Percentiles rank a stretch among this genome's conserved stretches.
Evolutionary conservation across 371 early-diverging fungal species (phyloP).

Genomic region (Blakeslea trispora): DNA sequence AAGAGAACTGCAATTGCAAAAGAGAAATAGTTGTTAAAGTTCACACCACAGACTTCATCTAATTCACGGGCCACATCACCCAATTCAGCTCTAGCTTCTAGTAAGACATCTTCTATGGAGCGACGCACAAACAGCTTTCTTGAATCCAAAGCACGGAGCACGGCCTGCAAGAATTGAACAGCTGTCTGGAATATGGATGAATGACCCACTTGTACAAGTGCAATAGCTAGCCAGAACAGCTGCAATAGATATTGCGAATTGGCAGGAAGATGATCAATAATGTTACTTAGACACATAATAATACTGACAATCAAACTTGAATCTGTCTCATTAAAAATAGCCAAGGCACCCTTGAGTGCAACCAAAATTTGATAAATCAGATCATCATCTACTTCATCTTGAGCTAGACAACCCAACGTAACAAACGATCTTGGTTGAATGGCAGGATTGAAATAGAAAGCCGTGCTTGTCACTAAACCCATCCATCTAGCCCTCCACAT

Average conservation of each 20-base stretch:
- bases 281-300: constrained; percentile 84
- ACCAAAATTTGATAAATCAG: constrained; percentile 87
- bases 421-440: constrained; percentile 94
- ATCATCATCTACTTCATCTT: constrained; percentile 86
- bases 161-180: constrained; percentile 67
- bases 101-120: constrained; percentile 66
- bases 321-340: constrained; percentile 80
- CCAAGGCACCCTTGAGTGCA: constrained; percentile 81
- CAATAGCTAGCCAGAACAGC: constrained; percentile 89
- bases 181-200: constrained; percentile 76
- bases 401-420: constrained; percentile 87
- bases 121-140: constrained; percentile 67
- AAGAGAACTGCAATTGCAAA: constrained; percentile 83
- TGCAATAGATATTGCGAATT: constrained; percentile 77
- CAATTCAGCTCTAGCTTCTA: constrained; percentile 69
- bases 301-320: constrained; percentile 78
- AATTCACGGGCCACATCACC: constrained; percentile 65
- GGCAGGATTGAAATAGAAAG: constrained; percentile 91
- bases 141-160: constrained; percentile 72
- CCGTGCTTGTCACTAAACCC: constrained; percentile 86
- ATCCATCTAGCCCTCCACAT: constrained; percentile 91
- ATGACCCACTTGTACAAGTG: constrained; percentile 85
- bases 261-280: constrained; percentile 76
- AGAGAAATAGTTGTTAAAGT: constrained; percentile 83
- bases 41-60: constrained; percentile 75